A percentile compares a stretch with the other conserved stretches of the same genome.
Evolutionary conservation across 2,329 filamentous ascomycete species (phyloP).

Genomic region (Fusarium dimerum): DNA sequence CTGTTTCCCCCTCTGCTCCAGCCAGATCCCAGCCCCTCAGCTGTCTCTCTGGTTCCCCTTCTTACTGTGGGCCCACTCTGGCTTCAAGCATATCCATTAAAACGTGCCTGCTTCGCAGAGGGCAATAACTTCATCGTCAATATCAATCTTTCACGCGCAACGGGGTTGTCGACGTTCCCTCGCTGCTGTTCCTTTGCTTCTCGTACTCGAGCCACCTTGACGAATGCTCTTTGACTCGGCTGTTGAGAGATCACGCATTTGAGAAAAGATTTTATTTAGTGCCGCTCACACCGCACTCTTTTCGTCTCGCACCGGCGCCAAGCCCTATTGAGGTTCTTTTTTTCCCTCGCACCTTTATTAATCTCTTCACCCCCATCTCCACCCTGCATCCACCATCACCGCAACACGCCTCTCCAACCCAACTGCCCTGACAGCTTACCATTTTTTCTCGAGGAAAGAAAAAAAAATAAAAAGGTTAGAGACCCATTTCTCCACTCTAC

Average conservation of each 20-base stretch:
- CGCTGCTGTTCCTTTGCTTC: too few species aligned
- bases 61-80: slow-evolving; percentile 30
- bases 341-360: slow-evolving; percentile 24
- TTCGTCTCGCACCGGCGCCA: slow-evolving; percentile 24
- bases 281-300: slow-evolving; percentile 19
- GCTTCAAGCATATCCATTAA: slow-evolving; percentile 17
- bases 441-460: slow-evolving; percentile 17
- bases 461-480: slow-evolving; percentile 45
- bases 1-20: slow-evolving; percentile 24
- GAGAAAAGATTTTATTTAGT: slow-evolving; percentile 16
- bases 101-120: slow-evolving; percentile 3
- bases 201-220: too few species aligned
- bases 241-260: slow-evolving; percentile 9
- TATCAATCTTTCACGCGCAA: too few species aligned
- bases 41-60: slow-evolving; percentile 30
- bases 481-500: slow-evolving; percentile 49
- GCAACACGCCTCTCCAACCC: slow-evolving; percentile 32
- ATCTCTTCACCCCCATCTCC: slow-evolving; percentile 23
- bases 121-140: too few species aligned
- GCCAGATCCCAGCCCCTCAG: slow-evolving; percentile 30
- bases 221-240: slow-evolving; percentile 3
- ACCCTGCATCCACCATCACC: slow-evolving; percentile 20
- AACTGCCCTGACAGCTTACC: slow-evolving; percentile 31
- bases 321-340: slow-evolving; percentile 24
- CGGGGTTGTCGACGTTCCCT: slow-evolving; percentile 11